Conservation (phyloP, 2,329 filamentous ascomycete genomes). For the Alternaria angustiovoidea region DNA sequence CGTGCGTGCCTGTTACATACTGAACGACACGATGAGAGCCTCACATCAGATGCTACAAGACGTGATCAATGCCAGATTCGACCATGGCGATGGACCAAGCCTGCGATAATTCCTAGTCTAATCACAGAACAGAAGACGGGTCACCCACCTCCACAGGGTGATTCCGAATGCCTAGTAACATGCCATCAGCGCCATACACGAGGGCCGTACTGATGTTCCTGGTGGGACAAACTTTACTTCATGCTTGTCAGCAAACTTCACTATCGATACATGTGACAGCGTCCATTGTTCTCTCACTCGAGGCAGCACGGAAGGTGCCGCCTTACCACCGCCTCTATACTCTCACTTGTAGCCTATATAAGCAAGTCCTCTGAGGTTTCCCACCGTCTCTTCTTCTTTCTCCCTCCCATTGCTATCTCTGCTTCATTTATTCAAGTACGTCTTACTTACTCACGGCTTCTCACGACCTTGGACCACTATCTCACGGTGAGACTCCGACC, state of each 20-base stretch:
- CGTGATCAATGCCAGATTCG: not conserved
- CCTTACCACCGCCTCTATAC: not conserved
- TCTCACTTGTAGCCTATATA: constrained; percentile 4
- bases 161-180: not conserved
- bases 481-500: not conserved
- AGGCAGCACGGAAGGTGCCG: not conserved
- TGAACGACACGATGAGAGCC: not conserved
- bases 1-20: not conserved
- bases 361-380: not conserved
- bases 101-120: not conserved
- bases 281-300: constrained; percentile 11
- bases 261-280: not conserved
- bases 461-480: not conserved
- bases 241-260: not conserved
- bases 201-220: not conserved
- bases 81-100: not conserved
- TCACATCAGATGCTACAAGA: not conserved
- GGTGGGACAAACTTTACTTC: constrained; percentile 3
- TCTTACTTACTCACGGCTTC: not conserved
- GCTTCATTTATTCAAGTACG: not conserved
- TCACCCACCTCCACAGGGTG: not conserved
- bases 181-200: not conserved
- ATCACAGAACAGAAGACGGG: not conserved
- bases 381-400: not conserved
- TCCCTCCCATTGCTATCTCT: not conserved